Conservation (phyloP, 2,329 filamentous ascomycete genomes). For the Botrytis fragariae region DNA sequence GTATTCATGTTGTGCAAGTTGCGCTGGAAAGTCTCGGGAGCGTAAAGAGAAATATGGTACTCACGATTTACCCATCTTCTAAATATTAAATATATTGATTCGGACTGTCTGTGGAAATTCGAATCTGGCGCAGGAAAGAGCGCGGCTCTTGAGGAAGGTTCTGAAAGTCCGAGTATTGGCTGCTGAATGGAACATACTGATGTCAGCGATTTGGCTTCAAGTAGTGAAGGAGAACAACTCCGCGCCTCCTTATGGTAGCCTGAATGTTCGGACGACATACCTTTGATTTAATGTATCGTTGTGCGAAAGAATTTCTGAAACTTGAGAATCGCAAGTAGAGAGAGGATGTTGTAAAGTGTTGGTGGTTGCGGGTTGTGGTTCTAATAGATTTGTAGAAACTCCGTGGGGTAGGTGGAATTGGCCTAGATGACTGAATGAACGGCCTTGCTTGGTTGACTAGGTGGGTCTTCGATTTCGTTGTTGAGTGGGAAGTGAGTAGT, state of each 20-base stretch:
- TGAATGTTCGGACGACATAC: neutral
- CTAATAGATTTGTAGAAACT: slow-evolving; percentile 13
- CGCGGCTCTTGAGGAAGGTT: slow-evolving; percentile 9
- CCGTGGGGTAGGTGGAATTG: slow-evolving; percentile 16
- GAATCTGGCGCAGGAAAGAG: slow-evolving; percentile 14
- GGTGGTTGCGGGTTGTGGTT: neutral
- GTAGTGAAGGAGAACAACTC: neutral
- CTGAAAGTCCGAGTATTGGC: slow-evolving; percentile 1
- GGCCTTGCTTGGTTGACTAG: neutral
- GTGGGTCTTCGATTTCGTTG: neutral
- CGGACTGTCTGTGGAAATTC: neutral
- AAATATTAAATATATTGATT: slow-evolving; percentile 11
- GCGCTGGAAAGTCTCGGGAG: slow-evolving; percentile 8
- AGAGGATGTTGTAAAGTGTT: neutral
- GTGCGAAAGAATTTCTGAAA: neutral
- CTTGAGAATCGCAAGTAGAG: neutral
- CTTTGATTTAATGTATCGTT: neutral
- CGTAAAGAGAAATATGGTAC: slow-evolving; percentile 14
- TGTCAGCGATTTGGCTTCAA: slow-evolving; percentile 11
- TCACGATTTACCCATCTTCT: slow-evolving; percentile 25
- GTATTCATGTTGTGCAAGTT: slow-evolving; percentile 9
- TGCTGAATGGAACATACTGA: neutral
- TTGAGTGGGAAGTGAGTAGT: neutral
- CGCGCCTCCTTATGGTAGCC: neutral
- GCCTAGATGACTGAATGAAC: slow-evolving; percentile 1